Evolutionary conservation across 352 stramenopile species (phyloP), one percentile per base, ranked within the genome.

Genomic region (Globisporangium middletonii): DNA sequence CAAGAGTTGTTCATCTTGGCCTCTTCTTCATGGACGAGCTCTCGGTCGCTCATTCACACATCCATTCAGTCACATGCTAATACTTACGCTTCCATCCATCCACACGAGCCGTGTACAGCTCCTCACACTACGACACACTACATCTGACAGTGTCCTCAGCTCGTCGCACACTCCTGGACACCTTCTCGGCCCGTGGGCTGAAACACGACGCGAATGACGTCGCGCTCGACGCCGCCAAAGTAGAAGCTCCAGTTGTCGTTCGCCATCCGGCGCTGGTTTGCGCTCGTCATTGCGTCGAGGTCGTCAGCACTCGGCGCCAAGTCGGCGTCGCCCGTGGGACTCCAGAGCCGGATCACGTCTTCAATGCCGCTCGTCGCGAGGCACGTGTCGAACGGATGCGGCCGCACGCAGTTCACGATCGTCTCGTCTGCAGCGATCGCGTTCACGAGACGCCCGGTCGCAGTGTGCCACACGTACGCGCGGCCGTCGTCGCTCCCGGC

Each of bases 391-490:
- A 77, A 74, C 0, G 87, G 87, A 69, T 96, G 88, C 7, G 78
- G 71, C 38, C 88, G 86, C n/a, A 96, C 83, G 61, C 86, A 96
- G 57, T 96, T 96, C 15, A 96, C 77, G 55, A 95, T 93, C 55
- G 90, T 76, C 18, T 79, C 77, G 58, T 97, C 88, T 0, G 87
- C 88, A 16, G 86, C 70, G 50, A 96, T 80, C 1, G 87, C 82
- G 35, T 88, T 89, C 18, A 94, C 73, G n/a, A 97, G 54, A 43
- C 81, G 65, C 19, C 88, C 88, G 18, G 79, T 92, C 23, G 63
- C 58, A 46, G 89, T 91, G 59, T 95, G 65, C 88, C 88, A 97
- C 53, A 97, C 78, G 53, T 90, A 85, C 27, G 89, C 83, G 27
- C 78, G 76, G 0, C 88, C 87, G 46, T 96, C 87, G 50, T 97